Conservation (phyloP, 352 stramenopile species). For the Phytophthora pinifolia region DNA sequence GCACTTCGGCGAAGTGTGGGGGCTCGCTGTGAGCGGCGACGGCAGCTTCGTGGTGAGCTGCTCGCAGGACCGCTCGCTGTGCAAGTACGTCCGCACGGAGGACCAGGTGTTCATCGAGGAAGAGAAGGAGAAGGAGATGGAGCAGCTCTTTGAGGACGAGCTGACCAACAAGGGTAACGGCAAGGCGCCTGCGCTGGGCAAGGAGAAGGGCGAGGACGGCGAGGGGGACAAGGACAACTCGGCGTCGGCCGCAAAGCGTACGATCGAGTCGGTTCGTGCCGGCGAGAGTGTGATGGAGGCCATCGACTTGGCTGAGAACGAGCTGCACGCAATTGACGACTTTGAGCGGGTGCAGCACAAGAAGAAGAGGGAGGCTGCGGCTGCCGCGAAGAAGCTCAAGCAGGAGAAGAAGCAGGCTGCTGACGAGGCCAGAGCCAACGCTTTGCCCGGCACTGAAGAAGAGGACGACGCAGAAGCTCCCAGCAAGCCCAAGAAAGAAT, state of each 20-base stretch:
- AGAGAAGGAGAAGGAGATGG: constrained; percentile 95
- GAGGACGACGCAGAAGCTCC: constrained; percentile 35
- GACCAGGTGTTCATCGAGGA: constrained; percentile 98
- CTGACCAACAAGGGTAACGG: constrained; percentile 78
- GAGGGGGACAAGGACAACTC: constrained; percentile 54
- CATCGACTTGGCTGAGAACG: constrained; percentile 91
- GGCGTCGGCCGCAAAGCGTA: constrained; percentile 91
- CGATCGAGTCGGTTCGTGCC: constrained; percentile 90
- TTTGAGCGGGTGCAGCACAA: constrained; percentile 69
- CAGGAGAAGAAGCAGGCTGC: constrained; percentile 33
- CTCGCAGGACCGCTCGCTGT: constrained; percentile 96
- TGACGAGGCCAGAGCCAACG: constrained; percentile 49
- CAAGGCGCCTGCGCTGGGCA: constrained; percentile 61
- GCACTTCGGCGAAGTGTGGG: constrained; percentile 88
- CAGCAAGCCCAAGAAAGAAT: constrained; percentile 38
- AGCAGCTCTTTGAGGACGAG: constrained; percentile 95
- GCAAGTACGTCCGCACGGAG: constrained; percentile 97
- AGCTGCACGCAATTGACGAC: constrained; percentile 86
- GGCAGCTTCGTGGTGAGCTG: constrained; percentile 95
- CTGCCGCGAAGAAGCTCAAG: constrained; percentile 65
- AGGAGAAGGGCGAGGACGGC: constrained; percentile 45
- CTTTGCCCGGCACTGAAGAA: constrained; percentile 24
- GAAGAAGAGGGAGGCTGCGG: constrained; percentile 49
- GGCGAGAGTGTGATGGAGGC: constrained; percentile 94
- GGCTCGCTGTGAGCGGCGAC: constrained; percentile 88